Conservation (phyloP, 805 yeast species). For the Huiozyma naganishii region DNA sequence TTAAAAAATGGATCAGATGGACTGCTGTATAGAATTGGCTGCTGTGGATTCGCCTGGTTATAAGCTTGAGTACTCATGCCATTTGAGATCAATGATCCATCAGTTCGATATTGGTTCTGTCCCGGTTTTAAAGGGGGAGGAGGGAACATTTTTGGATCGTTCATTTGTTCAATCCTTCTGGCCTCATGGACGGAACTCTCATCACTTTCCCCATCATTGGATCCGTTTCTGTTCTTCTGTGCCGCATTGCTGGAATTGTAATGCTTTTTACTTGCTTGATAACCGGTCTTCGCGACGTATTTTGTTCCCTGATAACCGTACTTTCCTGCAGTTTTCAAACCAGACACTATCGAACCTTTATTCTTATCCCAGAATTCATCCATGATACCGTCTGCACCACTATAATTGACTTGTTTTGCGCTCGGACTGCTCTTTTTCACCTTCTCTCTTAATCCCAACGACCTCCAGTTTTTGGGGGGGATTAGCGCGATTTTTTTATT, state of each 20-base stretch:
- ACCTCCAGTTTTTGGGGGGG: background rate
- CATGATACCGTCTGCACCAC: constrained; percentile 6
- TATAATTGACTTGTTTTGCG: background rate
- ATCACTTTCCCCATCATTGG: constrained; percentile 3
- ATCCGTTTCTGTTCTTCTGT: constrained; percentile 9
- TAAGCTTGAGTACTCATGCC: background rate
- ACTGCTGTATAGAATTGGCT: constrained; percentile 4
- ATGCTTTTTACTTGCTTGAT: constrained; percentile 30
- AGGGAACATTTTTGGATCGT: constrained; percentile 20
- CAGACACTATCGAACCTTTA: constrained; percentile 30
- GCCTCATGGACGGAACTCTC: constrained; percentile 15
- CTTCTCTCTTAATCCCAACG: background rate
- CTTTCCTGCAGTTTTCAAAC: constrained; percentile 29
- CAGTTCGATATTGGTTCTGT: constrained; percentile 25
- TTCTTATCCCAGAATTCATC: constrained; percentile 33
- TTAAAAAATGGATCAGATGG: background rate
- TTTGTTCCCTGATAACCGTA: constrained; percentile 31
- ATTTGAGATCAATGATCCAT: constrained; percentile 8
- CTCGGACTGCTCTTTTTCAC: background rate
- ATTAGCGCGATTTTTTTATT: background rate
- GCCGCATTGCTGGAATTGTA: constrained; percentile 11
- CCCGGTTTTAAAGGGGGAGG: constrained; percentile 33
- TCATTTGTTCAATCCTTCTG: constrained; percentile 4
- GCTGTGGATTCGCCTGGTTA: constrained; percentile 1
- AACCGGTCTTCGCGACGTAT: constrained; percentile 32